phyloP scores from a whole-genome alignment of 2,329 filamentous ascomycete genomes.

The Ophiostoma triangulosporum region DNA sequence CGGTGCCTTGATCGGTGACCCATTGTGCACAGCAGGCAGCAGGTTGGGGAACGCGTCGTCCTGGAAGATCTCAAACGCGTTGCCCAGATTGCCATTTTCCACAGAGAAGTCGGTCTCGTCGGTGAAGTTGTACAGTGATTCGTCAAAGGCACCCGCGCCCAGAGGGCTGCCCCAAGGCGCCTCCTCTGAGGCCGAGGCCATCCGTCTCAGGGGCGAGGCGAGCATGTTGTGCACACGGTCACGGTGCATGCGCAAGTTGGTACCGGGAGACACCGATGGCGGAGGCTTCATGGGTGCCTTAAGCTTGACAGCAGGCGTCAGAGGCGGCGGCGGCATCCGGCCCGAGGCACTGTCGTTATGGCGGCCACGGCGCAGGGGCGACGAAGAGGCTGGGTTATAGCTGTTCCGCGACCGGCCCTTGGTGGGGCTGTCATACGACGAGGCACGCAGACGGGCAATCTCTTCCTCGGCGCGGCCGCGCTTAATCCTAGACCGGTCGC shows the following conservation, averaged over 20 bases:
- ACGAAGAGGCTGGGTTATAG: constrained; percentile 48
- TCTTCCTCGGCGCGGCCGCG: constrained; percentile 89
- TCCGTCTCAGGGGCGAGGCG: constrained; percentile 53
- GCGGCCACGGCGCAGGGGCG: constrained; percentile 43
- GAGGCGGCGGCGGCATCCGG: constrained; percentile 52
- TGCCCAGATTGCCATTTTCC: constrained; percentile 36
- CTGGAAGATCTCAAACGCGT: constrained; percentile 43
- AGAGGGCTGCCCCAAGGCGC: constrained; percentile 50
- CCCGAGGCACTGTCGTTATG: constrained; percentile 29
- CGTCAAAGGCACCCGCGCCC: constrained; percentile 40
- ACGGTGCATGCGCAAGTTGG: constrained; percentile 78
- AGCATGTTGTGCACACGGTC: constrained; percentile 70
- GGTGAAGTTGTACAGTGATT: constrained; percentile 36
- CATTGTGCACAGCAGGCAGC: constrained; percentile 35
- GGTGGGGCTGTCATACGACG: constrained; percentile 83
- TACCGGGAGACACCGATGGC: constrained; percentile 83
- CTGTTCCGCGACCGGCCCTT: constrained; percentile 46
- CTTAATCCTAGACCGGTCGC: constrained; percentile 65
- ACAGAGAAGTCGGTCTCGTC: constrained; percentile 31
- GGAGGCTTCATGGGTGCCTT: constrained; percentile 45
- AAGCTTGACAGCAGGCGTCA: constrained; percentile 76
- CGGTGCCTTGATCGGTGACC: constrained; percentile 52
- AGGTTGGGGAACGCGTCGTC: constrained; percentile 26
- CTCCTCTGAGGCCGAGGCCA: constrained; percentile 18
- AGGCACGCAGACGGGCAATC: constrained; percentile 82